A percentile compares a stretch with the other conserved stretches of the same genome.
Evolutionary conservation across 768 basidiomycete species (phyloP).

Genomic region (Amanita thiersii): DNA sequence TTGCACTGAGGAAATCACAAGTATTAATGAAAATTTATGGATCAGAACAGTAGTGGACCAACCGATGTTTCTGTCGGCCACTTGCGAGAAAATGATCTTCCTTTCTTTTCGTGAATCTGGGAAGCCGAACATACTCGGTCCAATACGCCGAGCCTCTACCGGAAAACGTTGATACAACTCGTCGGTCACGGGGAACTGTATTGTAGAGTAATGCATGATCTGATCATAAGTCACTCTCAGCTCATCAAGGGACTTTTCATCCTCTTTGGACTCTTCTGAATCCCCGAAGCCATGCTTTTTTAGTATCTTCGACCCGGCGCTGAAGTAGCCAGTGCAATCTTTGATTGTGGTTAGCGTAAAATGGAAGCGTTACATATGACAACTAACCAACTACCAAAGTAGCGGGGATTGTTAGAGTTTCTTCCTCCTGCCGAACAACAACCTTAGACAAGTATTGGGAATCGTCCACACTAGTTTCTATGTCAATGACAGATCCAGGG

Average conservation of each 20-base stretch:
- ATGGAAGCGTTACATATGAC: neutral
- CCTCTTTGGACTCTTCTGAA: neutral
- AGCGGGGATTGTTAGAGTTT: neutral
- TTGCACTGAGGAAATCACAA: slow-evolving; percentile 2
- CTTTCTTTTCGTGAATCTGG: neutral
- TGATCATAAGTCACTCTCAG: neutral
- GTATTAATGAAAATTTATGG: neutral
- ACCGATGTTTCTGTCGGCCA: neutral
- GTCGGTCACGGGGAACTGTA: neutral
- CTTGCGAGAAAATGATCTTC: neutral
- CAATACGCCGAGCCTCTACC: neutral
- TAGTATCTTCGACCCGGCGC: slow-evolving; percentile 19
- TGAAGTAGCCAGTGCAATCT: slow-evolving; percentile 24
- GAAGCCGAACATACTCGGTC: neutral
- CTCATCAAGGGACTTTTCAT: neutral
- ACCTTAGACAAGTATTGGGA: slow-evolving; percentile 12
- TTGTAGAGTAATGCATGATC: neutral
- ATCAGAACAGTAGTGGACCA: neutral
- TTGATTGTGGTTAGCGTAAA: neutral
- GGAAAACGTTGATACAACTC: neutral
- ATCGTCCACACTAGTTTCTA: slow-evolving; percentile 12
- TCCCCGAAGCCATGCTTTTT: slow-evolving; percentile 14
- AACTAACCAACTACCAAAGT: neutral
- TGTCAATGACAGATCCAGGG: slow-evolving; percentile 20
- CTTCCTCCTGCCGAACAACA: neutral